These are phyloP conservation scores for Meira nashicola DNA, from an alignment of 1,284 basidiomycete genomes.

Conservation along the genomic window DNA sequence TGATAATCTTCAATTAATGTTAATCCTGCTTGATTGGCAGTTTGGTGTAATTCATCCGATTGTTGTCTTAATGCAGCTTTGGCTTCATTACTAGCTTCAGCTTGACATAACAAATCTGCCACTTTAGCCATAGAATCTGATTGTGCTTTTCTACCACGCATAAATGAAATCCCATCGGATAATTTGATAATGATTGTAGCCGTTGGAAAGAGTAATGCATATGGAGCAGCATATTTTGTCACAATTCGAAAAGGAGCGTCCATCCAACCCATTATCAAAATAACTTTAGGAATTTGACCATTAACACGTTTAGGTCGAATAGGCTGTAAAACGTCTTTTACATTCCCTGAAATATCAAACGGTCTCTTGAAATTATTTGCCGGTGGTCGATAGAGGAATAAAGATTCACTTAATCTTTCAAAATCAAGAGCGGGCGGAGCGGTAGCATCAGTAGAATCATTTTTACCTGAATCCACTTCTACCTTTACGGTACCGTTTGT, in stretches of 20 bases:
- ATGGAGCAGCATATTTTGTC: conserved; percentile 41
- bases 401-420: too few species aligned
- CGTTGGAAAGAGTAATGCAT: conserved; percentile 35
- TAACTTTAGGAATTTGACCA: conserved; percentile 12
- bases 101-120: conserved; percentile 11
- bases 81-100: neutral
- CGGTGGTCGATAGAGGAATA: too few species aligned
- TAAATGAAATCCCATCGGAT: conserved; percentile 28
- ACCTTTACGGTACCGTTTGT: too few species aligned
- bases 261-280: conserved; percentile 49
- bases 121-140: conserved; percentile 17
- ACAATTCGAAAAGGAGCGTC: conserved; percentile 41
- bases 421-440: too few species aligned
- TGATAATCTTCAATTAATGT: conserved; percentile 6
- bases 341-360: too few species aligned
- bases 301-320: too few species aligned
- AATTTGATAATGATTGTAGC: conserved; percentile 42
- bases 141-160: conserved; percentile 20
- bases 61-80: conserved; percentile 1
- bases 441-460: too few species aligned
- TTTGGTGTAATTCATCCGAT: conserved; percentile 7
- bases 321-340: too few species aligned
- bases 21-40: neutral
- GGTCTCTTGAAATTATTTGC: too few species aligned
- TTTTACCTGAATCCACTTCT: too few species aligned